Evolutionary conservation across 2,329 filamentous ascomycete species (phyloP).

Genomic region (Alternaria conjuncta): DNA sequence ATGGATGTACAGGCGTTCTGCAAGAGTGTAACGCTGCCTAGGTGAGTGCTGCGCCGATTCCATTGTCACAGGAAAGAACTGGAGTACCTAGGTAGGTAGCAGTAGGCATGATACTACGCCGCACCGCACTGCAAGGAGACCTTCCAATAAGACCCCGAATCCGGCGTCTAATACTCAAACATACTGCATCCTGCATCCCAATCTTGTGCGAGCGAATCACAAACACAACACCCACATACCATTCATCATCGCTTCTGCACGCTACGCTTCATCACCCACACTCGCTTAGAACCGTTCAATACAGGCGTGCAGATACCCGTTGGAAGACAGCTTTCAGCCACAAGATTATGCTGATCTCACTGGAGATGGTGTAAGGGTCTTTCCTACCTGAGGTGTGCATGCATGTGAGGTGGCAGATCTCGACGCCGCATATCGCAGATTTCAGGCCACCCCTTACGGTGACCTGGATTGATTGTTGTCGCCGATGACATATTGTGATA

Average conservation of each 20-base stretch:
- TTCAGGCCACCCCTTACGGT: neutral
- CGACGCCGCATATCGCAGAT: neutral
- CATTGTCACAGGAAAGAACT: neutral
- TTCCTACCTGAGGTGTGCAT: neutral
- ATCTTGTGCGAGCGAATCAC: neutral
- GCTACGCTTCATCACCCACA: neutral
- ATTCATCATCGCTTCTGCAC: neutral
- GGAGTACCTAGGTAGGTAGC: neutral
- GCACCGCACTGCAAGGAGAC: neutral
- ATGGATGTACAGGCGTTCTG: neutral
- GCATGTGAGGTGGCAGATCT: neutral
- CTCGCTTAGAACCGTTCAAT: neutral
- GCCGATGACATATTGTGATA: neutral
- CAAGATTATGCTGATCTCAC: neutral
- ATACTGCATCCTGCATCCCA: neutral
- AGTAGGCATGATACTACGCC: neutral
- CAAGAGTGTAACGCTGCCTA: neutral
- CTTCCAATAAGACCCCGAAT: neutral
- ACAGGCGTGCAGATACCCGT: neutral
- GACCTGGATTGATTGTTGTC: neutral
- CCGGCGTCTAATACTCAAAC: neutral
- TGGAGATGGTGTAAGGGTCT: neutral
- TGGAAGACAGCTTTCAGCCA: neutral
- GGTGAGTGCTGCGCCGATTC: fast-evolving
- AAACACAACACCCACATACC: neutral